Conservation (phyloP, 352 stramenopile genomes). For the Globisporangium viniferum region DNA sequence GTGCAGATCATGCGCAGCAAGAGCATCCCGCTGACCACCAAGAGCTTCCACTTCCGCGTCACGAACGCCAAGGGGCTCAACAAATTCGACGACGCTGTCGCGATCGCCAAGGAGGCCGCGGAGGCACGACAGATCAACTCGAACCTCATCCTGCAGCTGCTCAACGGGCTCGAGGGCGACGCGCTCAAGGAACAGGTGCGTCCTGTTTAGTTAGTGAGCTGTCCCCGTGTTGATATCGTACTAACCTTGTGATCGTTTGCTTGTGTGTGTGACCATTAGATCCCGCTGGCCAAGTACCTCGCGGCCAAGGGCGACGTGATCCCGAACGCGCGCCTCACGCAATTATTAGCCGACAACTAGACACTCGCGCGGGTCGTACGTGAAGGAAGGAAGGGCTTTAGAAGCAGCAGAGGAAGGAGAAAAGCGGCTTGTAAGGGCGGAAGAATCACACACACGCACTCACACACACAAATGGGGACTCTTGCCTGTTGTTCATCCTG, state of each 20-base stretch:
- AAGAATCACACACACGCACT: not conserved
- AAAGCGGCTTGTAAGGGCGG: not conserved
- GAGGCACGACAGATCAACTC: slow-evolving; percentile 75
- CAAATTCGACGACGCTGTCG: slow-evolving; percentile 56
- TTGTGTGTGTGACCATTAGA: slow-evolving; percentile 26
- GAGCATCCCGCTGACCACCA: slow-evolving; percentile 50
- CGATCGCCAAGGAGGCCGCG: slow-evolving; percentile 62
- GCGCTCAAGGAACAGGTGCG: slow-evolving; percentile 54
- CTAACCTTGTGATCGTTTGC: slow-evolving; percentile 4
- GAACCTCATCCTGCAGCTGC: slow-evolving; percentile 64
- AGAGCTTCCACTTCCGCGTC: slow-evolving; percentile 75
- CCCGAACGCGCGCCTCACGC: slow-evolving; percentile 45
- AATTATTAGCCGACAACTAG: slow-evolving; percentile 52
- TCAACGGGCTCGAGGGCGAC: slow-evolving; percentile 59
- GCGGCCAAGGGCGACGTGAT: slow-evolving; percentile 80
- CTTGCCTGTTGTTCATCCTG: not conserved
- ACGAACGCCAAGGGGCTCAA: slow-evolving; percentile 60
- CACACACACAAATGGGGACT: not conserved
- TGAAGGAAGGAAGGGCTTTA: not conserved
- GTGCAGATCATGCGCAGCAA: slow-evolving; percentile 45
- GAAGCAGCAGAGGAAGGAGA: not conserved
- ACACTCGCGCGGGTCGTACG: not conserved
- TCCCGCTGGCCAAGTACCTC: slow-evolving; percentile 75
- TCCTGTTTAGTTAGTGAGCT: too few species aligned
- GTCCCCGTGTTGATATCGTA: not conserved